Conservation (phyloP, 2,329 filamentous ascomycete genomes). For the Diplodia intermedia region DNA sequence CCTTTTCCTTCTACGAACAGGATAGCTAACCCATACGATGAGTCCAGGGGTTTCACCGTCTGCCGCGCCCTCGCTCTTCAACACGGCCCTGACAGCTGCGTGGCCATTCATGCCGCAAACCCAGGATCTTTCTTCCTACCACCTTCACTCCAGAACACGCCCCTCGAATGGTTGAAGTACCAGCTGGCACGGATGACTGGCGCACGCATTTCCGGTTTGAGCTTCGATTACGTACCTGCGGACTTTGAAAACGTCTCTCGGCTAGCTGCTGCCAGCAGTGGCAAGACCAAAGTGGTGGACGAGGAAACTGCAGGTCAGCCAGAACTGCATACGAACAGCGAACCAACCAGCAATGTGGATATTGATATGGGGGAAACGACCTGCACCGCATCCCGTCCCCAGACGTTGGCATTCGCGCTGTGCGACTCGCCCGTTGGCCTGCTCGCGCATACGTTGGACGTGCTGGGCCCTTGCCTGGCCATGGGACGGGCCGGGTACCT, state of each 20-base stretch:
- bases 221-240: slow-evolving; percentile 63
- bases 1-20: not conserved
- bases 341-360: not conserved
- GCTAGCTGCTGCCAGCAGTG: not conserved
- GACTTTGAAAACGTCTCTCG: slow-evolving; percentile 51
- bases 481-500: not conserved
- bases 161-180: slow-evolving; percentile 63
- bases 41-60: slow-evolving; percentile 52
- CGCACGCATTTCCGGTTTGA: slow-evolving; percentile 52
- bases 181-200: slow-evolving; percentile 55
- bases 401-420: slow-evolving; percentile 47
- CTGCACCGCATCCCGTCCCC: slow-evolving; percentile 37
- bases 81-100: slow-evolving; percentile 57
- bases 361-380: not conserved
- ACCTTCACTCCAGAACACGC: slow-evolving; percentile 56
- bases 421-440: slow-evolving; percentile 50
- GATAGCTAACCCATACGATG: not conserved
- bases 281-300: not conserved
- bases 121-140: slow-evolving; percentile 56
- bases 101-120: slow-evolving; percentile 67
- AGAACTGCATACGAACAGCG: not conserved
- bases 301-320: not conserved
- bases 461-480: slow-evolving; percentile 39
- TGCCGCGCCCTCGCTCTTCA: slow-evolving; percentile 56
- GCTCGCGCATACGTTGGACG: slow-evolving; percentile 44